These are phyloP conservation scores for Shiraia sp. DNA, from an alignment of 2,329 filamentous ascomycete species.

Conservation along the genomic window DNA sequence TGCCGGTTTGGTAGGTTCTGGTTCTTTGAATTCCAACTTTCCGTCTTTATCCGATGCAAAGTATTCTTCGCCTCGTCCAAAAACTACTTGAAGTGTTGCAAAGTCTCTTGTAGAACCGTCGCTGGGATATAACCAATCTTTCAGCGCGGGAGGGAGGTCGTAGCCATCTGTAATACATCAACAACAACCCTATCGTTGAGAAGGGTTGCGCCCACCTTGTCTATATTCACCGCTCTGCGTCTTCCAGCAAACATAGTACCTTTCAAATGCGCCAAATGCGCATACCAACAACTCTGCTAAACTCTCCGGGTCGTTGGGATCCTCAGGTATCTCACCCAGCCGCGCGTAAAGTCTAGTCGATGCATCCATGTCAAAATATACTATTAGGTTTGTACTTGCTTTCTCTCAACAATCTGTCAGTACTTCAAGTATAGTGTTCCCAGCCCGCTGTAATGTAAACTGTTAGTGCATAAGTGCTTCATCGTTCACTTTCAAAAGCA, in stretches of 20 bases:
- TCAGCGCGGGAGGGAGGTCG: constrained; percentile 37
- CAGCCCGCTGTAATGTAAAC: not conserved
- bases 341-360: constrained; percentile 38
- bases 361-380: constrained; percentile 30
- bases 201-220: constrained; percentile 33
- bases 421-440: not conserved
- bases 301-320: constrained; percentile 38
- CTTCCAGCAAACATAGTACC: constrained; percentile 48
- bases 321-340: constrained; percentile 36
- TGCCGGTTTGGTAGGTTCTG: constrained; percentile 25
- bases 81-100: constrained; percentile 43
- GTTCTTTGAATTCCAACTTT: constrained; percentile 43
- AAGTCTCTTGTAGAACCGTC: constrained; percentile 38
- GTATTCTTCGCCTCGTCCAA: constrained; percentile 45
- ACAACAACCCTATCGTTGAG: not conserved
- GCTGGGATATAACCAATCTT: constrained; percentile 40
- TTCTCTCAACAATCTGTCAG: not conserved
- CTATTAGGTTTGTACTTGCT: not conserved
- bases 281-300: constrained; percentile 44
- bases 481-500: not conserved
- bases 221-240: constrained; percentile 38
- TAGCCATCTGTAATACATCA: constrained; percentile 34
- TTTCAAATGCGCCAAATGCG: constrained; percentile 46
- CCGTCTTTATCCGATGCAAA: constrained; percentile 46
- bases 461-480: not conserved